Evolutionary conservation across 768 basidiomycete genomes (phyloP).

Genomic region (Tricholoma sp.): DNA sequence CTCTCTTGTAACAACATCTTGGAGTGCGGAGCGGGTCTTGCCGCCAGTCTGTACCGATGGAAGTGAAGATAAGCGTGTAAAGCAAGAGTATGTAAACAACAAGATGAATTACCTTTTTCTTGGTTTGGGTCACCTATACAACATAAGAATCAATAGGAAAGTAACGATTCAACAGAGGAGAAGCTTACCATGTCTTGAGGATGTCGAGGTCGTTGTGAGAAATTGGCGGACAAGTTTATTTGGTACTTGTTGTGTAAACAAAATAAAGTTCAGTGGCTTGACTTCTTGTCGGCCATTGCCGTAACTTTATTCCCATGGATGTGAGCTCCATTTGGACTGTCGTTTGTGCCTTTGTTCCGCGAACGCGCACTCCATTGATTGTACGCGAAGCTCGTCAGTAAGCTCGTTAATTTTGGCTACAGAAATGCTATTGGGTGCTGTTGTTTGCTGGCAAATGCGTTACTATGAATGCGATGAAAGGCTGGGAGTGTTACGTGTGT

Average conservation of each 20-base stretch:
- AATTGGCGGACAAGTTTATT: conserved; percentile 20
- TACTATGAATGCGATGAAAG: too few species aligned
- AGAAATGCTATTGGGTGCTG: background rate
- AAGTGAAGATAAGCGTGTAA: background rate
- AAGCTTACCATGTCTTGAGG: conserved; percentile 66
- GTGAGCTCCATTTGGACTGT: background rate
- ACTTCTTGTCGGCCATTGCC: background rate
- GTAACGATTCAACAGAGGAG: conserved; percentile 3
- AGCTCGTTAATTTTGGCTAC: too few species aligned
- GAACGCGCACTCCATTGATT: too few species aligned
- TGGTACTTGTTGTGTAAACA: conserved; percentile 38
- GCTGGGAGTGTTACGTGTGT: too few species aligned
- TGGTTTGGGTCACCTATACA: conserved; percentile 43
- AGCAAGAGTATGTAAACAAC: background rate
- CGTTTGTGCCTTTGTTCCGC: background rate
- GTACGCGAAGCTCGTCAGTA: too few species aligned
- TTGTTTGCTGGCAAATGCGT: too few species aligned
- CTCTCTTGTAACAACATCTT: conserved; percentile 97
- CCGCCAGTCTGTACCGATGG: conserved; percentile 50
- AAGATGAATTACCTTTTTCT: conserved; percentile 49
- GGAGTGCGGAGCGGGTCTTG: conserved; percentile 94
- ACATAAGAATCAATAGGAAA: conserved; percentile 4
- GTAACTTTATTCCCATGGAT: background rate
- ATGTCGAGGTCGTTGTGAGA: conserved; percentile 48
- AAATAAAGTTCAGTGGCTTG: conserved; percentile 58